Conservation (phyloP, 2,329 filamentous ascomycete species). For the Botryosphaeria dothidea region DNA sequence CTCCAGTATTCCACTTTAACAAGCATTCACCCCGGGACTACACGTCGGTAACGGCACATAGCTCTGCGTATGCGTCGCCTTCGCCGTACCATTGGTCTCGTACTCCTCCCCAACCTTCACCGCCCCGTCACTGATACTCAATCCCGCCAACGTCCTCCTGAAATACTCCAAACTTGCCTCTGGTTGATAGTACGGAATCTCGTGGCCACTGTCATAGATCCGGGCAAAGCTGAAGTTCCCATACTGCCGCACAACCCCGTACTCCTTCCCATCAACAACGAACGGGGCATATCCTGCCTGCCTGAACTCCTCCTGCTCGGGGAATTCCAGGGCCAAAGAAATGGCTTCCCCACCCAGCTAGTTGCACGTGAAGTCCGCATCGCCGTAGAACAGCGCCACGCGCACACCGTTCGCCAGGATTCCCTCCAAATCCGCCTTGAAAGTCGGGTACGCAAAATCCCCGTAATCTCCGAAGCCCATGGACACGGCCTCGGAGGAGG, state of each 20-base stretch:
- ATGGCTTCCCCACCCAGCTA: constrained; percentile 75
- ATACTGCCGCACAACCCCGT: constrained; percentile 71
- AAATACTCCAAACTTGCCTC: constrained; percentile 21
- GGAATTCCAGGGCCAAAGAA: constrained; percentile 53
- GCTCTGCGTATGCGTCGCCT: constrained; percentile 11
- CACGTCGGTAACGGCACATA: constrained; percentile 16
- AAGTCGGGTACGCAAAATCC: constrained; percentile 48
- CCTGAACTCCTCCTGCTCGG: constrained; percentile 54
- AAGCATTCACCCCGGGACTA: background rate
- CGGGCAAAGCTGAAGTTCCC: constrained; percentile 62
- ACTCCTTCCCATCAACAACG: constrained; percentile 60
- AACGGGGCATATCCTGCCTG: constrained; percentile 71
- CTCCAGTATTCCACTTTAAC: too few species aligned
- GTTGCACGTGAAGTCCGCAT: constrained; percentile 58
- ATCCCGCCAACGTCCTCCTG: background rate
- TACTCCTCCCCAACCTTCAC: background rate
- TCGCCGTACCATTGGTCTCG: constrained; percentile 7
- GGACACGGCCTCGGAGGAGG: constrained; percentile 46
- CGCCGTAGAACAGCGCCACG: constrained; percentile 59
- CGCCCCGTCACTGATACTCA: background rate
- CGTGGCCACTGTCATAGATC: constrained; percentile 55
- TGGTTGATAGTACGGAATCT: constrained; percentile 48
- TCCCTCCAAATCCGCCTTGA: constrained; percentile 49
- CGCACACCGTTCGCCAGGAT: constrained; percentile 58
- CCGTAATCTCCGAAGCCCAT: constrained; percentile 48